Evolutionary conservation across 441 rosid genomes (phyloP).

Genomic region (Gossypium trilobum): DNA sequence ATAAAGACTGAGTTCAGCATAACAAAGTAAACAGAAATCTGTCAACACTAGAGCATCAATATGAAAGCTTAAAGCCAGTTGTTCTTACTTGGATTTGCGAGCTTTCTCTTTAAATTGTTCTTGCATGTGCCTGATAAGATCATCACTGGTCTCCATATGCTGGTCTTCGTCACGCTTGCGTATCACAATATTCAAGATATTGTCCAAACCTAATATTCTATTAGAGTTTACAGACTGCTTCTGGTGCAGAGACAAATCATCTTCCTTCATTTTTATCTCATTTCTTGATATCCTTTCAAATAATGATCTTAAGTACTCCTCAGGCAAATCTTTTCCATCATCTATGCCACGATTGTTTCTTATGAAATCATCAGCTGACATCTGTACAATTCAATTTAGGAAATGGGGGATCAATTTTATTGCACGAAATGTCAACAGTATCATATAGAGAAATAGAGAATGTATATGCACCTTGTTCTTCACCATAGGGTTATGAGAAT

Average conservation of each 20-base stretch:
- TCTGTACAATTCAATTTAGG: slow-evolving; percentile 40
- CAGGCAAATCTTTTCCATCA: slow-evolving; percentile 90
- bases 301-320: slow-evolving; percentile 76
- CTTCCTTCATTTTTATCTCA: slow-evolving; percentile 96
- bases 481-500: slow-evolving; percentile 96
- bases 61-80: slow-evolving; percentile 15
- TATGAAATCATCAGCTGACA: slow-evolving; percentile 94
- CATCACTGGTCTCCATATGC: slow-evolving; percentile 82
- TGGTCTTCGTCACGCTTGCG: slow-evolving; percentile 75
- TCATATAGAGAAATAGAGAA: slow-evolving; percentile 15
- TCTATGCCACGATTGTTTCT: slow-evolving; percentile 98
- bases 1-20: not conserved
- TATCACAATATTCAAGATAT: slow-evolving; percentile 85
- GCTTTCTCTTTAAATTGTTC: slow-evolving; percentile 96
- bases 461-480: slow-evolving; percentile 72
- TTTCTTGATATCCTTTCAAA: slow-evolving; percentile 83
- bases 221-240: slow-evolving; percentile 63
- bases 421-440: slow-evolving; percentile 19
- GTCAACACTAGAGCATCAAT: not conserved
- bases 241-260: slow-evolving; percentile 68
- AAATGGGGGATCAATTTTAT: slow-evolving; percentile 18
- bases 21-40: not conserved
- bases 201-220: slow-evolving; percentile 76
- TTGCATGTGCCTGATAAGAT: slow-evolving; percentile 89
- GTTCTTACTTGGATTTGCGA: slow-evolving; percentile 89